Evolutionary conservation across 495 filamentous ascomycete genomes (phyloP), one percentile per base, ranked within the genome.

Genomic region (Talaromyces stipitatus): DNA sequence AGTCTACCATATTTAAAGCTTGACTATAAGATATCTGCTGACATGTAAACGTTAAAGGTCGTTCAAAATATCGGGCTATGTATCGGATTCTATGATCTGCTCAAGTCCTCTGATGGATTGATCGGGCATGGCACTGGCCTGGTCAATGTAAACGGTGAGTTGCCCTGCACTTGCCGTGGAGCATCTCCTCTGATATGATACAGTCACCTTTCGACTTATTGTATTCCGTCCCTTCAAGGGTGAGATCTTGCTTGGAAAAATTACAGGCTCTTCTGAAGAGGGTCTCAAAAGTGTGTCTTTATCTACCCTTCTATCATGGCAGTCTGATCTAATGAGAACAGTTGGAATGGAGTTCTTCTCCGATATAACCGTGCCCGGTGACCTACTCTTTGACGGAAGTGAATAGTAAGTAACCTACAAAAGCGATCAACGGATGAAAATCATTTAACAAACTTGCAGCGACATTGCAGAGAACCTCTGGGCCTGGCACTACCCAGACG

Each of bases 191-290:
- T 56, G 43, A 26, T 26, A 22, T 12, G 29, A 22, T 11, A 47
- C 57, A 95, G 92, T 96, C 24, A 88, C 92, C 67, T 98, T 96
- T 69, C 85, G 89, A 22, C 72, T 97, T 62, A 77, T 96, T n/a
- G 89, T 97, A 8, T 97, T 97, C 69, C 82, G 94, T 26, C 94
- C 94, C 0, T 97, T 95, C 74, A 90, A 95, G 67, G 86, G 87
- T 20, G 95, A 98, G 67, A 89, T 95, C 48, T 74, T 97, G 58
- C 73, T 86, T 8, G 94, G 89, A 3, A 85, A 82, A 58, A 97
- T 97, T 60, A 82, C 79, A 36, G 82, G 82, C 50, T 82, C 85
- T n/a, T 83, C 80, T 3, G 71, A 79, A 14, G 72, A 82, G 11
- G 94, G 92, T 28, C 91, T 98, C 54, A 81, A 84, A 63, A 81